Conservation (phyloP, 768 basidiomycete genomes). For the Termitomyces sp. region DNA sequence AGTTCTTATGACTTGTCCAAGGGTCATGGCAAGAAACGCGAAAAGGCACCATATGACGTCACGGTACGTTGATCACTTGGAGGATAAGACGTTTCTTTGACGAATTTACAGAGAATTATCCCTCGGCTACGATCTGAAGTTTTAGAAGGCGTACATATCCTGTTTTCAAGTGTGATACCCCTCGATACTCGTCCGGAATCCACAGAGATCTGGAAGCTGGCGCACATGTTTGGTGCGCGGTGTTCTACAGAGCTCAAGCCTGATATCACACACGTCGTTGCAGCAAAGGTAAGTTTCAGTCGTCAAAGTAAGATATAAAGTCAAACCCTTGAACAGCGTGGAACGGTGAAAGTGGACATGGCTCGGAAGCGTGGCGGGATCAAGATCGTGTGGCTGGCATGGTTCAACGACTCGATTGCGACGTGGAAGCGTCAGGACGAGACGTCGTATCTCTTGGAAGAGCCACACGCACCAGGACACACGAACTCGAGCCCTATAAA, state of each 20-base stretch:
- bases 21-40: constrained; percentile 25
- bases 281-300: constrained; percentile 60
- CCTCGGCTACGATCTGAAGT: constrained; percentile 72
- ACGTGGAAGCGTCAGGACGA: constrained; percentile 85
- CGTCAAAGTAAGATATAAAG: not conserved
- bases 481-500: constrained; percentile 30
- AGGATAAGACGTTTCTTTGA: not conserved
- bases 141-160: constrained; percentile 72
- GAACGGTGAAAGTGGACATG: constrained; percentile 87
- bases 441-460: constrained; percentile 67
- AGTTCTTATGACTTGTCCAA: constrained; percentile 48
- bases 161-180: constrained; percentile 95
- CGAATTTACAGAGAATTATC: constrained; percentile 65
- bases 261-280: constrained; percentile 85
- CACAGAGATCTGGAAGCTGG: constrained; percentile 82
- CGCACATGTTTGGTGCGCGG: constrained; percentile 83
- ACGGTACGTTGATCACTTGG: constrained; percentile 47
- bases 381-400: constrained; percentile 82
- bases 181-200: constrained; percentile 76
- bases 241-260: constrained; percentile 65
- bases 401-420: constrained; percentile 89
- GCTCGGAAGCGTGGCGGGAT: constrained; percentile 74
- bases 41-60: constrained; percentile 55
- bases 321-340: constrained; percentile 43
- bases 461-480: constrained; percentile 34